A percentile compares a stretch with the other conserved stretches of the same genome.
phyloP scores from a whole-genome alignment of 31 red algal species.

The Asparagopsis taxiformis region DNA sequence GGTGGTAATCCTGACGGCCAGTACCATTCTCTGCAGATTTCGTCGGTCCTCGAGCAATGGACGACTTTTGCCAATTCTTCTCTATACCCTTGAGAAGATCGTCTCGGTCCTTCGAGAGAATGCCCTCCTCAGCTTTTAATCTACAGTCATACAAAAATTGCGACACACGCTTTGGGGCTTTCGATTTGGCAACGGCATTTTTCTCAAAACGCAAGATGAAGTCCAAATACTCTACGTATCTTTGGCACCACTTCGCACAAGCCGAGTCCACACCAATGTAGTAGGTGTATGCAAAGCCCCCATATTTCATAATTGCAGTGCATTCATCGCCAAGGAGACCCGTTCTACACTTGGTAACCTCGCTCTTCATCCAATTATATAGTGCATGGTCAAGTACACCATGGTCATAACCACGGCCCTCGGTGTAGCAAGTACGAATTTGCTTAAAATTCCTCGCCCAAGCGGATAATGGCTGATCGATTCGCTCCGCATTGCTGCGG shows the following conservation, averaged over 20 bases:
- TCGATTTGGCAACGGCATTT: background rate
- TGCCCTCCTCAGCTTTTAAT: background rate
- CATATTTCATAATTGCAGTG: constrained; percentile 31
- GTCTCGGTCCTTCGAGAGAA: constrained; percentile 14
- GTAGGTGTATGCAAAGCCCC: constrained; percentile 6
- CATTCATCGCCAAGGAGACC: constrained; percentile 9
- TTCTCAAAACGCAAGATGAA: constrained; percentile 4
- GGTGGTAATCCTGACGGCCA: background rate
- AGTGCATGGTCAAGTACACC: too few species aligned
- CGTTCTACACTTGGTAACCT: too few species aligned
- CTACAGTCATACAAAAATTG: constrained; percentile 44
- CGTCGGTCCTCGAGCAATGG: background rate
- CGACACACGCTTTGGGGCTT: background rate
- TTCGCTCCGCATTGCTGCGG: too few species aligned
- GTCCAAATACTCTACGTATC: constrained; percentile 50
- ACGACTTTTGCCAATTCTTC: constrained; percentile 23
- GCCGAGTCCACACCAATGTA: constrained; percentile 13
- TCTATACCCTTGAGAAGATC: constrained; percentile 29
- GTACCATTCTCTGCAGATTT: background rate
- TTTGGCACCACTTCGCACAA: constrained; percentile 30
- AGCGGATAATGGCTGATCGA: too few species aligned
- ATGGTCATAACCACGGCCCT: too few species aligned
- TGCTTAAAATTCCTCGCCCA: too few species aligned
- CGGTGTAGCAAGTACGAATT: too few species aligned
- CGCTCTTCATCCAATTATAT: too few species aligned